phyloP scores from a whole-genome alignment of 495 filamentous ascomycete genomes.

The Hypoxylon perforatum region DNA sequence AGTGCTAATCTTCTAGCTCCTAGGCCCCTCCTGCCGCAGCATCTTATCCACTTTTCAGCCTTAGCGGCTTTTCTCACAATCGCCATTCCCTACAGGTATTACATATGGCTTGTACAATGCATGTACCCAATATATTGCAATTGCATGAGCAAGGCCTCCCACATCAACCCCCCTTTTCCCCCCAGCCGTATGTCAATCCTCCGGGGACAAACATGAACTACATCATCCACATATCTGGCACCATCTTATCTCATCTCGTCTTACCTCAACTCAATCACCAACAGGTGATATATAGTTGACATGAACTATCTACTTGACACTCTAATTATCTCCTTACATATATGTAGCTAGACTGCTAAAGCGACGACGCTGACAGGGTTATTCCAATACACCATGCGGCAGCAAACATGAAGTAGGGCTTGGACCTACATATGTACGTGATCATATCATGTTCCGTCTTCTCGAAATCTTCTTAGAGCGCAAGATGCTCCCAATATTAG shows the following conservation, averaged over 20 bases:
- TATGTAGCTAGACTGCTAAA: too few relatives aligned
- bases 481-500: too few relatives aligned
- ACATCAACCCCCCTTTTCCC: slow-evolving; percentile 3
- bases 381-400: too few relatives aligned
- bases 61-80: slow-evolving; percentile 39
- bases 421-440: too few relatives aligned
- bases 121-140: background rate
- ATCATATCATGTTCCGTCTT: too few relatives aligned
- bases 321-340: background rate
- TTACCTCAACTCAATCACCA: background rate
- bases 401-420: too few relatives aligned
- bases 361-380: too few relatives aligned
- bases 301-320: background rate
- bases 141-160: background rate
- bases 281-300: background rate
- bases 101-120: background rate
- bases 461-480: too few relatives aligned
- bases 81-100: slow-evolving; percentile 15
- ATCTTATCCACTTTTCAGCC: slow-evolving; percentile 38
- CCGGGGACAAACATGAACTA: background rate
- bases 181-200: background rate
- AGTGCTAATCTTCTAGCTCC: too few relatives aligned
- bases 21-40: slow-evolving; percentile 19
- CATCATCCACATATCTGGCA: slow-evolving; percentile 5
- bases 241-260: slow-evolving; percentile 5